These are phyloP conservation scores for Larix kaempferi DNA, from an alignment of 75 land plant species.

Conservation along the genomic window DNA sequence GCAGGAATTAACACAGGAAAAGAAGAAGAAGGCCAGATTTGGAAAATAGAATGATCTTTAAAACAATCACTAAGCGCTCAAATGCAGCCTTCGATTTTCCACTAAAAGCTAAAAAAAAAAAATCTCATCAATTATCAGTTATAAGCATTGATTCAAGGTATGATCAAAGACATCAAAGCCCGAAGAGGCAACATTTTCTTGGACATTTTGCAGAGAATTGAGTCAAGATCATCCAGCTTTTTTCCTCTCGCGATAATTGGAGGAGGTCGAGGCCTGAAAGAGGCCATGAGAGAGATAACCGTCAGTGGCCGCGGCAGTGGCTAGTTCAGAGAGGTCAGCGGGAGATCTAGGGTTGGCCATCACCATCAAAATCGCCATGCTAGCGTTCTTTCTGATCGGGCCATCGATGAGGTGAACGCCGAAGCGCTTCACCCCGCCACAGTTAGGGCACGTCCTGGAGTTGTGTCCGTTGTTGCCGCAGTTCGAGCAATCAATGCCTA, in stretches of 20 bases:
- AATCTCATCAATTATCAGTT: no score
- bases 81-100: no score
- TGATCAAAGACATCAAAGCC: no score
- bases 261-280: conserved; percentile 47
- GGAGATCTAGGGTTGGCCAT: conserved; percentile 3
- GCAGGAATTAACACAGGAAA: no score
- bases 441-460: conserved; percentile 59
- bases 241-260: conserved; percentile 72
- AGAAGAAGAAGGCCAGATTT: no score
- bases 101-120: no score
- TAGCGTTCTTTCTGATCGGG: conserved; percentile 63
- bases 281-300: conserved; percentile 86
- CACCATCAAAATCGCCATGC: conserved; percentile 51
- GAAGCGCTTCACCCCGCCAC: conserved; percentile 55
- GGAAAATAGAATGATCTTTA: no score
- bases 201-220: no score
- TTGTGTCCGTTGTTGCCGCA: conserved; percentile 76
- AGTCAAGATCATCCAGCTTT: conserved; percentile 44
- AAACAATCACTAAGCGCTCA: no score
- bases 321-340: conserved; percentile 14
- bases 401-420: conserved; percentile 67
- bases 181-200: no score
- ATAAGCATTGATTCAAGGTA: no score
- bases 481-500: no score
- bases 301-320: conserved; percentile 17